Base-by-base conservation (phyloP, 2,329 filamentous ascomycete genomes). In the Beauveria pseudobassiana region DNA sequence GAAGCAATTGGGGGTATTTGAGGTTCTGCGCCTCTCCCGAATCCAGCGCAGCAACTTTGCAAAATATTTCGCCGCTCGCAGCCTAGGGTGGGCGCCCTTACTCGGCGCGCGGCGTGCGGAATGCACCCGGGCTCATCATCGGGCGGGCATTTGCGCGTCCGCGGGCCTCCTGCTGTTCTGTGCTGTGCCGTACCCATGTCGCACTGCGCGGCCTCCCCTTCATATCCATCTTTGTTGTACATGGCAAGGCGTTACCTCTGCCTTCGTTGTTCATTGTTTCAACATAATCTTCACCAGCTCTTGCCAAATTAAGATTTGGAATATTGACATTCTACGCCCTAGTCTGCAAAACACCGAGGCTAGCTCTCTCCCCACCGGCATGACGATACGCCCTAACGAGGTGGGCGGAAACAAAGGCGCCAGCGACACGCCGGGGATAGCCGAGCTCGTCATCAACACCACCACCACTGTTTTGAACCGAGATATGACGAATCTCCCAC, bases 361-460 rank as follows among this genome's bases (percentile, higher is more conserved):
- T 28, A 18, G 22, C 18, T 24, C 5, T 14, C 22, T n/a, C 34
- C 20, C 52, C 38, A 46, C 53, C 42, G 16, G 26, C 54, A 28
- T 24, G 18, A 49, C 10, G 6, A 18, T 45, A 5, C n/a, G 43
- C 26, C 24, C 30, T 9, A 26, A 34, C 3, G 5, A 45, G 38
- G 48, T 52, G 48, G 48, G 48, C 57, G 57, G 57, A 59, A 38
- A 5, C 12, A 38, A 59, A 52, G 48, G 57, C 57, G 57, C 46
- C 48, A 52, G 57, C 48, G 48, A 59, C 57, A 59, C 57, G 48
- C 57, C 57, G 57, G 48, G 38, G 48, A 34, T 59, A 59, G 48
- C 57, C 57, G 57, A 59, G 57, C 48, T 28, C 18, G 24, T n/a
- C 12, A 18, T 28, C 24, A 16, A 10, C 38, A 30, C 34, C n/a